These are phyloP conservation scores for Eragrostis tef DNA, from an alignment of 202 grass and related monocot species.

Conservation along the genomic window DNA sequence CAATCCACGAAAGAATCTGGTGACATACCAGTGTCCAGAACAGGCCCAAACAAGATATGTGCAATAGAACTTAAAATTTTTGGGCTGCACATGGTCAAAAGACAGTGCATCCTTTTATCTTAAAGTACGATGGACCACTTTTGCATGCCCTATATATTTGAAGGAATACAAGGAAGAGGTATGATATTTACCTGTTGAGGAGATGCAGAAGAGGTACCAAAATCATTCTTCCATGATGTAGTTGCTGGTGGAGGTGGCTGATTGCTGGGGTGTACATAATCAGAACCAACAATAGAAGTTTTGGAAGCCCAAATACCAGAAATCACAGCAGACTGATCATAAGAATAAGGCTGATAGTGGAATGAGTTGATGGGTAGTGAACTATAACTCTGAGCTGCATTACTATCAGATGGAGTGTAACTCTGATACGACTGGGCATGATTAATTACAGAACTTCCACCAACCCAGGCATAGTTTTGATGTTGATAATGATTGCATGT, in stretches of 20 bases:
- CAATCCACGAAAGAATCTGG: neutral
- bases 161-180: neutral
- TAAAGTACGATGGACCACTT: neutral
- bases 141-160: neutral
- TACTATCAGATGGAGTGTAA: constrained; percentile 58
- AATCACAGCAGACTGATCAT: constrained; percentile 54
- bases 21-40: neutral
- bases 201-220: constrained; percentile 42
- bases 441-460: constrained; percentile 55
- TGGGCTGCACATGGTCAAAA: neutral
- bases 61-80: neutral
- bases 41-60: constrained; percentile 13
- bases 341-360: constrained; percentile 68
- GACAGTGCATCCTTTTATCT: neutral
- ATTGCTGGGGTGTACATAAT: constrained; percentile 58
- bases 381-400: constrained; percentile 57
- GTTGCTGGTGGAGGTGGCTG: constrained; percentile 91
- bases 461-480: constrained; percentile 63
- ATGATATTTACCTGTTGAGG: constrained; percentile 59
- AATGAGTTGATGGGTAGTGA: constrained; percentile 58
- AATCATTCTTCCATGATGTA: constrained; percentile 47
- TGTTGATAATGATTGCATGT: constrained; percentile 61
- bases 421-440: constrained; percentile 54
- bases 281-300: constrained; percentile 34
- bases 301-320: constrained; percentile 40